These are phyloP conservation scores for Lycium ferocissimum DNA, from an alignment of 257 asterid genomes.

Conservation along the genomic window DNA sequence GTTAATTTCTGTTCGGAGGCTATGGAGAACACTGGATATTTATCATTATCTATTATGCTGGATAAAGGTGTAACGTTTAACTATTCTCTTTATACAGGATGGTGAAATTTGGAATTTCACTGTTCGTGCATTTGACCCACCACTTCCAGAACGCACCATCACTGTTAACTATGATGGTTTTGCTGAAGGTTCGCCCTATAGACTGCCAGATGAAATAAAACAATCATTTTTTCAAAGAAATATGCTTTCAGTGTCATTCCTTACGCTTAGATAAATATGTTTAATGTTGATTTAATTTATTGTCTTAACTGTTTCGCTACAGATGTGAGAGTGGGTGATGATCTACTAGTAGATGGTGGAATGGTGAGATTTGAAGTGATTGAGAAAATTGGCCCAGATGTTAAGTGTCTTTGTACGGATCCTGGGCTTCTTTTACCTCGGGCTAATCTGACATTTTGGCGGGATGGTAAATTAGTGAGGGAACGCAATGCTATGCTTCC, in stretches of 20 bases:
- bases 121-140: conserved; percentile 81
- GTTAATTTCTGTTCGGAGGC: not conserved
- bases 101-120: conserved; percentile 98
- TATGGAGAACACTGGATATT: not conserved
- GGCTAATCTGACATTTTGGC: conserved; percentile 98
- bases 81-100: conserved; percentile 63
- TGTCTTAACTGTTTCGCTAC: conserved; percentile 34
- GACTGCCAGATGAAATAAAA: not conserved
- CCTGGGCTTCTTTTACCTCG: conserved; percentile 95
- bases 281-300: conserved; percentile 29
- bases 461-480: conserved; percentile 90
- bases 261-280: not conserved
- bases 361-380: conserved; percentile 99
- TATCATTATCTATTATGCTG: conserved; percentile 21
- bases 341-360: conserved; percentile 97
- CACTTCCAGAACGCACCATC: conserved; percentile 81
- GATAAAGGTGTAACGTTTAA: conserved; percentile 22
- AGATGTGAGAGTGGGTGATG: conserved; percentile 95
- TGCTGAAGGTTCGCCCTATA: conserved; percentile 77
- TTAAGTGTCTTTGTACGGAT: conserved; percentile 91
- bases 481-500: conserved; percentile 99
- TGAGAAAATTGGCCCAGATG: conserved; percentile 98
- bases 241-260: not conserved
- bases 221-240: not conserved
- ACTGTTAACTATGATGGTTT: conserved; percentile 90